Evolutionary conservation across 2,329 filamentous ascomycete genomes (phyloP), one percentile per base, ranked within the genome.

Genomic region (Ceratocystis variospora): DNA sequence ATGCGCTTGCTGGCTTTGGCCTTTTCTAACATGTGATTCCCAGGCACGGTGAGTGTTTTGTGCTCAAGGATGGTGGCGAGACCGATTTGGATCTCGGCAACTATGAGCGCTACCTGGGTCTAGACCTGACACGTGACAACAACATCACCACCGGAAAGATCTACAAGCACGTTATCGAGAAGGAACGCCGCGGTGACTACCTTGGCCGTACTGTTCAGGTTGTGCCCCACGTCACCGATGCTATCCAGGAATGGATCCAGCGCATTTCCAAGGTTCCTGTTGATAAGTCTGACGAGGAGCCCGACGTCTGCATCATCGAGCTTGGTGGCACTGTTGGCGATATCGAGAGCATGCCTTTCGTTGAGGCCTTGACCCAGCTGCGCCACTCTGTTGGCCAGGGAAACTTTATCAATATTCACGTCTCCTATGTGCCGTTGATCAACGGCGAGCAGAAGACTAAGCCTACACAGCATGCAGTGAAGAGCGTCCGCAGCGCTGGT

Each of bases 121-220:
- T 93, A 70, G 89, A 87, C 66, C 81, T 97, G 68, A 90, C 85
- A 7, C 81, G 87, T 69, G 91, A 96, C 71, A 90, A 93, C 79
- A 97, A 97, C 77, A 96, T 99, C 76, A 99, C 94, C 2, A 96
- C 93, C 5, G 94, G 94, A 73, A 96, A 97, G 79, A 90, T 97
- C 71, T 97, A 96, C 77, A 82, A 90, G 73, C 85, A 88, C 72
- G 92, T 96, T 65, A 91, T 96, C 72, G 84, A 91, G 72, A 85
- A 84, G 68, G 82, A 84, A 73, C 77, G 82, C 31, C 76, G 76
- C 50, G 83, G 83, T 66, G 87, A 94, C 74, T 97, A 96, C 72
- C 83, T 97, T 12, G 93, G 93, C 70, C 86, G 88, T 75, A 91
- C 92, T 19, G 87, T 95, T 17, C 91, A 96, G 76, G 88, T 95